Evolutionary conservation across 345 rosid genomes (phyloP).

Genomic region (Eucalyptus tenuipes): DNA sequence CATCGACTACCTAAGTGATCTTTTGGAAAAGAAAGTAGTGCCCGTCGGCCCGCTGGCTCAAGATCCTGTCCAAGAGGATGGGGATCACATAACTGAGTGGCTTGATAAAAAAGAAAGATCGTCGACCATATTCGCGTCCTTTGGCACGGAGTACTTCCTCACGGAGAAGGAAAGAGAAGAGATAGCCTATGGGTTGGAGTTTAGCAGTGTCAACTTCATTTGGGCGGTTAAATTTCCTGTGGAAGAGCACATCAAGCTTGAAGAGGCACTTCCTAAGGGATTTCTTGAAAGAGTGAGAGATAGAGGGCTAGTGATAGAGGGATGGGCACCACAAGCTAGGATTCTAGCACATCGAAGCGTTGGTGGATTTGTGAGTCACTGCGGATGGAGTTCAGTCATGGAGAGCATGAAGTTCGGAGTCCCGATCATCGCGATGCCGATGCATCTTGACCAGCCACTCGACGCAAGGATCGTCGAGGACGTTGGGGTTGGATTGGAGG

Average conservation of each 20-base stretch:
- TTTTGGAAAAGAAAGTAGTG: conserved; percentile 6
- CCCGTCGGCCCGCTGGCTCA: conserved; percentile 23
- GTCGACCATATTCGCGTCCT: conserved; percentile 19
- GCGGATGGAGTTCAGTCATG: conserved; percentile 21
- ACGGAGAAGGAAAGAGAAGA: conserved; percentile 12
- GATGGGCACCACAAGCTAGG: conserved; percentile 23
- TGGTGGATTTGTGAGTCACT: conserved; percentile 18
- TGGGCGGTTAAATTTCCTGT: conserved; percentile 17
- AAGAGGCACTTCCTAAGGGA: conserved; percentile 12
- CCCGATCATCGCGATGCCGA: conserved; percentile 7
- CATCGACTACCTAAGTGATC: conserved; percentile 5
- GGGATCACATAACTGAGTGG: conserved; percentile 6
- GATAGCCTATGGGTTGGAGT: conserved; percentile 20
- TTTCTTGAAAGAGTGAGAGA: conserved; percentile 7
- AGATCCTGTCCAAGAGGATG: not conserved
- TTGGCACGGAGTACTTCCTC: conserved; percentile 21
- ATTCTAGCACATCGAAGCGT: conserved; percentile 1
- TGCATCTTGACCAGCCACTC: conserved; percentile 13
- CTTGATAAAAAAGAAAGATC: conserved; percentile 1
- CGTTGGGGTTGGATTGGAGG: conserved; percentile 1
- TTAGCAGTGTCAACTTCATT: conserved; percentile 14
- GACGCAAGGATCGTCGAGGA: conserved; percentile 1
- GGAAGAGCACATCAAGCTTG: not conserved
- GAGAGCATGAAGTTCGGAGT: conserved; percentile 13
- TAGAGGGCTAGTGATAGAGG: conserved; percentile 9